Base-by-base conservation (phyloP, 345 rosid genomes). In the Rhizophora apiculata region DNA sequence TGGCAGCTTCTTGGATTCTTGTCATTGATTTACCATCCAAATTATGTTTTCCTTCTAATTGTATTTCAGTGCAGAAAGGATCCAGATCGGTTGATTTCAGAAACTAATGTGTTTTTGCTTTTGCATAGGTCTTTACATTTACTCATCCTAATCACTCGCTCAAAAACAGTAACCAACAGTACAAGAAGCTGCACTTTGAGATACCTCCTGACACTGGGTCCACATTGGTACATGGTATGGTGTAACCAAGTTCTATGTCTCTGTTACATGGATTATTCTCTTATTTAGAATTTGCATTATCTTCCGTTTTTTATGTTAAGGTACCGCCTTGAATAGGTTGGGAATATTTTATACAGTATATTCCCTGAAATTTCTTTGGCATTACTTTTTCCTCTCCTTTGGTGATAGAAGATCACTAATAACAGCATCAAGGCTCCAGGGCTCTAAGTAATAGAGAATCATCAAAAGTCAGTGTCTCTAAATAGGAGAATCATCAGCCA, bases 151-250 rank as follows among this genome's bases (percentile, higher is more conserved):
- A 89, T 74, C 73, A 74, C 70, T 80, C 94, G 62, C 72, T 83
- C 64, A 78, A 81, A 73, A 82, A 68, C 69, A 82, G 80, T 81
- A 96, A 92, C 81, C 89, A 88, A 68, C 91, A 95, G 2, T 90
- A 85, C 83, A 92, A 76, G 75, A 92, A 82, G 82, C 84, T 96
- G 73, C 82, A 57, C 52, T 96, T 96, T 88, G 86, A 76, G 68
- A 73, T 92, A 43, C 87, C 96, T 60, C 66, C 66, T 11, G 94
- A 89, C 67, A 82, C 87, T 69, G 98, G 99, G 39, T 80, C 99
- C 34, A 95, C 88, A 37, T 72, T 92, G 78, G 90, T 96, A 69
- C 98, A 96, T 74, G 99, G 99, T 96, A 87, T 60, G 69, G 53
- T 48, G 52, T 72, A 46, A 54, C 34, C 19, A 27, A 36, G 32